phyloP scores from a whole-genome alignment of 1,139 yeast species.

The Entelexis paramagnoliae region DNA sequence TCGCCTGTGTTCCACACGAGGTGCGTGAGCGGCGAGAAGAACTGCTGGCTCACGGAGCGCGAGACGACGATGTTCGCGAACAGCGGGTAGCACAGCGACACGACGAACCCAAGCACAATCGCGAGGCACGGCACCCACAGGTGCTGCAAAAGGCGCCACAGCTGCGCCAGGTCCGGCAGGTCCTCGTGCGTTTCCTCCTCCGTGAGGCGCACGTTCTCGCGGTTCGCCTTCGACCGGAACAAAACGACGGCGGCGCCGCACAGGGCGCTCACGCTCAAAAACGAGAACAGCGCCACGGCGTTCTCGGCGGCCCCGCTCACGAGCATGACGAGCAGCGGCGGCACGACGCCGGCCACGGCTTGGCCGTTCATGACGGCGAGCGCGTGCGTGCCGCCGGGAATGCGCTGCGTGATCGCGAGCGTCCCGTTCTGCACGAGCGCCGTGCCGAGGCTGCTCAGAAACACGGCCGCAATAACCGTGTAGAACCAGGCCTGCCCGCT shows the following conservation, averaged over 20 bases:
- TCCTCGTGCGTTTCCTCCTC: conserved; percentile 12
- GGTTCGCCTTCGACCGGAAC: conserved; percentile 19
- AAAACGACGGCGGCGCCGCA: conserved; percentile 39
- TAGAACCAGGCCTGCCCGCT: conserved; percentile 40
- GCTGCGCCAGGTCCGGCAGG: conserved; percentile 14
- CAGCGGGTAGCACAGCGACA: conserved; percentile 77
- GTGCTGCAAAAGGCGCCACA: conserved; percentile 7
- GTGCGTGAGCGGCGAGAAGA: conserved; percentile 65
- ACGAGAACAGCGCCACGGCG: conserved; percentile 48
- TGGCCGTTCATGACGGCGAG: conserved; percentile 93
- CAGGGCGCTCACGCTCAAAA: conserved; percentile 58
- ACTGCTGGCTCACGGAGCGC: conserved; percentile 40
- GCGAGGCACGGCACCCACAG: conserved; percentile 55
- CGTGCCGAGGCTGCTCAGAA: conserved; percentile 39
- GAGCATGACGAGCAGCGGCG: conserved; percentile 62
- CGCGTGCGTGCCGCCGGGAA: conserved; percentile 63
- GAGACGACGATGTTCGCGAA: conserved; percentile 68
- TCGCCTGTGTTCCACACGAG: conserved; percentile 88
- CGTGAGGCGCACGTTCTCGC: conserved; percentile 16
- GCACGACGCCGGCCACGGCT: conserved; percentile 85
- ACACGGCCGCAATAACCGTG: conserved; percentile 36
- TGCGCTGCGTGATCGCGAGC: conserved; percentile 73
- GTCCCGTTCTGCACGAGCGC: conserved; percentile 78
- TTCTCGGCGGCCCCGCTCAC: conserved; percentile 32
- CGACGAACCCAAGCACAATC: conserved; percentile 63